Evolutionary conservation across 306 rosid species (phyloP).

Genomic region (Lablab purpureus): DNA sequence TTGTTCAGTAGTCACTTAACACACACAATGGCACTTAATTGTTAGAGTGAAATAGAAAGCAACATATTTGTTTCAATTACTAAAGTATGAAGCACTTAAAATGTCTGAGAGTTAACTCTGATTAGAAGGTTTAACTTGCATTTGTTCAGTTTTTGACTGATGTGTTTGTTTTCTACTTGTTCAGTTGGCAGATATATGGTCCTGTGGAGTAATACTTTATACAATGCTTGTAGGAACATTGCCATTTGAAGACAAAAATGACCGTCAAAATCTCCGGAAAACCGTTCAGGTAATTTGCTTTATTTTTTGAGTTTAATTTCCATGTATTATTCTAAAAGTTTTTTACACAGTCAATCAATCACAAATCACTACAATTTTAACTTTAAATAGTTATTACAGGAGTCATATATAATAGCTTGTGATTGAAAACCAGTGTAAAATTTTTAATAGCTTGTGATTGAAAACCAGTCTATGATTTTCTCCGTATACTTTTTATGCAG

Average conservation of each 20-base stretch:
- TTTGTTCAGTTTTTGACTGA: constrained; percentile 16
- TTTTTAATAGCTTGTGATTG: no score
- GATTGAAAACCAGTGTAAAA: no score
- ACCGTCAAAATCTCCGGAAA: constrained; percentile 62
- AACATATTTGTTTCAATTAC: not conserved
- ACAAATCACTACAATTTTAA: not conserved
- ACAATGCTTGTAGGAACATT: constrained; percentile 70
- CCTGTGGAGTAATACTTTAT: constrained; percentile 77
- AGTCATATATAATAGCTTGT: no score
- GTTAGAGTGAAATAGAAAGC: not conserved
- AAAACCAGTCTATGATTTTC: no score
- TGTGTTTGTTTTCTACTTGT: constrained; percentile 24
- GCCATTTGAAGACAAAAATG: constrained; percentile 71
- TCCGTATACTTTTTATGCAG: constrained; percentile 48
- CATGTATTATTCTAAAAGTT: not conserved
- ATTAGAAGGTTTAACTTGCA: not conserved
- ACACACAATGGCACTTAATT: not conserved
- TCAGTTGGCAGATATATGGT: constrained; percentile 79
- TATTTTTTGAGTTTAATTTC: not conserved
- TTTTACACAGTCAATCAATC: not conserved
- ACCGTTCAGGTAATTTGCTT: constrained; percentile 47
- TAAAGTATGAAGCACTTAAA: not conserved
- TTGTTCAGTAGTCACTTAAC: not conserved
- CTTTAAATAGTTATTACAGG: no score
- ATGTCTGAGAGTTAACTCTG: not conserved